Conservation (phyloP, 164 flowering plant species). For the Magnolia officinalis region DNA sequence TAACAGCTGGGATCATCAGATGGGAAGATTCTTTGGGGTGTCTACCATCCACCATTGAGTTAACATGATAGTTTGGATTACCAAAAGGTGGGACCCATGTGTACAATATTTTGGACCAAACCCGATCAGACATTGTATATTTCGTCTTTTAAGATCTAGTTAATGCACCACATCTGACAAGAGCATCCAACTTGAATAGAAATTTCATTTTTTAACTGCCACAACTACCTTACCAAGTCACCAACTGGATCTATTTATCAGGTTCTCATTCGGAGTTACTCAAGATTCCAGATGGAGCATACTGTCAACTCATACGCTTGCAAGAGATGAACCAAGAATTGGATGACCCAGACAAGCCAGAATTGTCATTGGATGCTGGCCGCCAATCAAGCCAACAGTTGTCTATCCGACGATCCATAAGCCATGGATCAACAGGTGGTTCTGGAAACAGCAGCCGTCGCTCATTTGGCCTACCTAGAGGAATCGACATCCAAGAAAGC, state of each 20-base stretch:
- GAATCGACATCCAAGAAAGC: slow-evolving; percentile 15
- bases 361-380: slow-evolving; percentile 14
- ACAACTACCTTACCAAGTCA: background rate
- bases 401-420: slow-evolving; percentile 22
- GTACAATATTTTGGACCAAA: too few species aligned
- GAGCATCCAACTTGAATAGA: too few species aligned
- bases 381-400: slow-evolving; percentile 18
- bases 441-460: slow-evolving; percentile 23
- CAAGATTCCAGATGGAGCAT: slow-evolving; percentile 41
- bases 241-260: slow-evolving; percentile 13
- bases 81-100: too few species aligned
- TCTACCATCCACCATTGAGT: too few species aligned
- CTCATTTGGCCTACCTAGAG: slow-evolving; percentile 25
- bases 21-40: too few species aligned
- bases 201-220: background rate
- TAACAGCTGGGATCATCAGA: too few species aligned
- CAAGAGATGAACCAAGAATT: slow-evolving; percentile 35
- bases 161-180: too few species aligned
- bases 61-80: too few species aligned
- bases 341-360: slow-evolving; percentile 23
- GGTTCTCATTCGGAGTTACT: slow-evolving; percentile 46
- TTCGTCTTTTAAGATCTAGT: too few species aligned
- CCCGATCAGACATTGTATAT: too few species aligned
- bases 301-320: slow-evolving; percentile 39
- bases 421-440: slow-evolving; percentile 30